Percentiles rank a stretch among this genome's conserved stretches.
Conservation (phyloP, 2,329 filamentous ascomycete genomes). For the Mycogone perniciosa region DNA sequence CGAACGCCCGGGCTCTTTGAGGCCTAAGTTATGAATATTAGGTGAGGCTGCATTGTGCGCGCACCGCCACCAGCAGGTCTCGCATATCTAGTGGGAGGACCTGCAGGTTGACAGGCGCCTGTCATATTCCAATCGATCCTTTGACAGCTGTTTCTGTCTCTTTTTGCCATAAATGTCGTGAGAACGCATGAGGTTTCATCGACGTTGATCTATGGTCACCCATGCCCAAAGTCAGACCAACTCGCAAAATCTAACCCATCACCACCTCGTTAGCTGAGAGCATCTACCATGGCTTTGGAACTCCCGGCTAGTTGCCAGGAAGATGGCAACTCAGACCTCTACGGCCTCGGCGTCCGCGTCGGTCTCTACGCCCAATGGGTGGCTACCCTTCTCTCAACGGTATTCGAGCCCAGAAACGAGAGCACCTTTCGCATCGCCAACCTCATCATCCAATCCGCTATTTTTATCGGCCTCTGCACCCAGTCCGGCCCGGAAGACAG, state of each 20-base stretch:
- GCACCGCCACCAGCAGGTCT: not conserved
- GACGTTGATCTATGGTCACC: no score
- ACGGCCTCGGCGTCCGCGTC: constrained; percentile 21
- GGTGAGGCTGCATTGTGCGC: not conserved
- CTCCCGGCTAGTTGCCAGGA: constrained; percentile 4
- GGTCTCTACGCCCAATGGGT: constrained; percentile 22
- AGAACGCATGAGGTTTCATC: no score
- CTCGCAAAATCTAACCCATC: not conserved
- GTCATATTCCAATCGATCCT: not conserved
- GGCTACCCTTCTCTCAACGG: constrained; percentile 19
- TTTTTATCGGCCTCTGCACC: constrained; percentile 24
- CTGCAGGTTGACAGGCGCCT: constrained; percentile 5
- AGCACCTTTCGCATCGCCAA: constrained; percentile 22
- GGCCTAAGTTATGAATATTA: no score
- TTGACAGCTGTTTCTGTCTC: not conserved
- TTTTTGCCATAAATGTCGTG: not conserved
- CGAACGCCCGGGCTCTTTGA: no score
- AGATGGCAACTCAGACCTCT: constrained; percentile 22
- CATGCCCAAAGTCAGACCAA: no score
- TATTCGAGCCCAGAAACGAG: constrained; percentile 19
- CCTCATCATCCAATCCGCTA: constrained; percentile 23
- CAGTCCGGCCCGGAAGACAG: constrained; percentile 15
- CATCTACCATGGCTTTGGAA: not conserved
- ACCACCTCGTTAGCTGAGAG: not conserved
- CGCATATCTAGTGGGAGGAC: constrained; percentile 10